Evolutionary conservation across 495 filamentous ascomycete genomes (phyloP).

Genomic region (Mytilinidion resinicola): DNA sequence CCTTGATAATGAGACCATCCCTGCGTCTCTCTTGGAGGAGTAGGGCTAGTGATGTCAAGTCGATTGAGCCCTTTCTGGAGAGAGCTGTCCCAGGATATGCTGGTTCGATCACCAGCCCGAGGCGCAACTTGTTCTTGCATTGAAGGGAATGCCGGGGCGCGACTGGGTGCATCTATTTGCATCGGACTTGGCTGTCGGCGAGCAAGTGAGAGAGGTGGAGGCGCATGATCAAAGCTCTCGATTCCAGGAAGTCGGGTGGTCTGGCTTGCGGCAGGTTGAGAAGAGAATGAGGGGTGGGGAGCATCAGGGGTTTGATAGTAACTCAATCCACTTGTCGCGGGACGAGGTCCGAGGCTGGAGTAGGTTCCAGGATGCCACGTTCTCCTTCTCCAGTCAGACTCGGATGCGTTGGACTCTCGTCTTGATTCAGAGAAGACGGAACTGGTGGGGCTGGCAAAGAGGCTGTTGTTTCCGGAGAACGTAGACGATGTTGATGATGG

Average conservation of each 20-base stretch:
- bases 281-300: constrained; percentile 47
- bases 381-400: constrained; percentile 71
- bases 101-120: constrained; percentile 28
- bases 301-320: constrained; percentile 57
- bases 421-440: constrained; percentile 59
- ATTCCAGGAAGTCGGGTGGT: constrained; percentile 73
- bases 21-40: constrained; percentile 48
- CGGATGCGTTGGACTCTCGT: constrained; percentile 58
- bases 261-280: constrained; percentile 46
- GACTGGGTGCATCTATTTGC: constrained; percentile 33
- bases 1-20: constrained; percentile 48
- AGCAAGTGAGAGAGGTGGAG: constrained; percentile 57
- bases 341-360: constrained; percentile 45
- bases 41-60: constrained; percentile 60
- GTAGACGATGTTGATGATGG: constrained; percentile 49
- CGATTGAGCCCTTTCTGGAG: constrained; percentile 68
- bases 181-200: constrained; percentile 38
- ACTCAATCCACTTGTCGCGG: constrained; percentile 53
- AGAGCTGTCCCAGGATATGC: constrained; percentile 59
- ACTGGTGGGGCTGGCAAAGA: constrained; percentile 65
- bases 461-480: constrained; percentile 51
- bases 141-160: constrained; percentile 26
- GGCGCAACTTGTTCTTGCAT: background rate
- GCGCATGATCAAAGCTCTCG: constrained; percentile 77
- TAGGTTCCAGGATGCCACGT: constrained; percentile 88